These are phyloP conservation scores for Colletotrichum neosansevieriae DNA, from an alignment of 2,329 filamentous ascomycete genomes.

Conservation along the genomic window DNA sequence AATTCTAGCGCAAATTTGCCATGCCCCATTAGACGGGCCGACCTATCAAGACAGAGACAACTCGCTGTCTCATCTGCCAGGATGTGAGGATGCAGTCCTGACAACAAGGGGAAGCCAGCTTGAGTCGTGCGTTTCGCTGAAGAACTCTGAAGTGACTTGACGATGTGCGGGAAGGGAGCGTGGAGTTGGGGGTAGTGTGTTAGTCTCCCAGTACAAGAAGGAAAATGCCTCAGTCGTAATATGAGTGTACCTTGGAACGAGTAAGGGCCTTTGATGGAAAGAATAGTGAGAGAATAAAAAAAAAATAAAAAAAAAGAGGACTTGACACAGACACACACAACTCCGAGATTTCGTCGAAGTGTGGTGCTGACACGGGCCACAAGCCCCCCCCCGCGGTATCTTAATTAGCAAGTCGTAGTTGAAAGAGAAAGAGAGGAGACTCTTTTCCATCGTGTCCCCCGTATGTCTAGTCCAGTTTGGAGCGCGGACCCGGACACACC, in stretches of 20 bases:
- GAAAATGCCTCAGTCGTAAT: slow-evolving; percentile 40
- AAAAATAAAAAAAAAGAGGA: slow-evolving; percentile 23
- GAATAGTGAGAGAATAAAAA: neutral
- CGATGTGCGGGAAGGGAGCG: slow-evolving; percentile 21
- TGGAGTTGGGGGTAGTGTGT: slow-evolving; percentile 27
- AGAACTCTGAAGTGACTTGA: slow-evolving; percentile 39
- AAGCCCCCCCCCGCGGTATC: slow-evolving; percentile 13
- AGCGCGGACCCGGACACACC: slow-evolving; percentile 36
- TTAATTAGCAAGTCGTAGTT: slow-evolving; percentile 3
- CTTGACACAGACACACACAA: slow-evolving; percentile 36
- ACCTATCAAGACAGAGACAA: slow-evolving; percentile 41
- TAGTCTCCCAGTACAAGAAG: slow-evolving; percentile 27
- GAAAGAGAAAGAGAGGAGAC: neutral
- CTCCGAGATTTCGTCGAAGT: slow-evolving; percentile 37
- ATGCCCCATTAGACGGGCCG: slow-evolving; percentile 40
- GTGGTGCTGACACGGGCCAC: slow-evolving; percentile 30
- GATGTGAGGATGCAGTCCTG: slow-evolving; percentile 37
- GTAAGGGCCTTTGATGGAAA: slow-evolving; percentile 3
- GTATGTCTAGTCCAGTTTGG: slow-evolving; percentile 30
- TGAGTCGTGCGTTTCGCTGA: slow-evolving; percentile 40
- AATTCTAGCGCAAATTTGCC: slow-evolving; percentile 40
- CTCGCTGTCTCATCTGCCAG: slow-evolving; percentile 40
- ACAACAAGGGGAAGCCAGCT: slow-evolving; percentile 40
- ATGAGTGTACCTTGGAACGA: slow-evolving; percentile 20
- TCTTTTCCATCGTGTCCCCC: slow-evolving; percentile 11